phyloP scores from a whole-genome alignment of 2,329 filamentous ascomycete genomes.

The Thyridium curvatum region DNA sequence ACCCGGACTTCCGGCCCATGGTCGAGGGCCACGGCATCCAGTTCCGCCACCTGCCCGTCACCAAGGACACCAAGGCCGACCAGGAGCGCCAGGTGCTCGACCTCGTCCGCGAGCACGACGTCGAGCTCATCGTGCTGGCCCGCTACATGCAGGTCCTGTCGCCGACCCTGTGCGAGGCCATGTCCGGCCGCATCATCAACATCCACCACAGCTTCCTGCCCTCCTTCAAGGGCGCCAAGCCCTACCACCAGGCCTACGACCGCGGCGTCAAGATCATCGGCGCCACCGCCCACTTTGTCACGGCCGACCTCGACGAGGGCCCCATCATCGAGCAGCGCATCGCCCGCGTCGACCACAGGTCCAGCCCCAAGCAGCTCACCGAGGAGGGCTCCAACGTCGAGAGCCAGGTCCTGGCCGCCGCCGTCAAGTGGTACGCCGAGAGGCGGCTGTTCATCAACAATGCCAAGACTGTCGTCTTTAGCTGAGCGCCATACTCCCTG shows the following conservation, averaged over 20 bases:
- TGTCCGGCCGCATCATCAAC: conserved; percentile 86
- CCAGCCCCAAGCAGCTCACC: conserved; percentile 70
- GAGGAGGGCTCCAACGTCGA: conserved; percentile 80
- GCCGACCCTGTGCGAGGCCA: conserved; percentile 65
- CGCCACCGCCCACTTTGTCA: conserved; percentile 81
- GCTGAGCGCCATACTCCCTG: conserved; percentile 14
- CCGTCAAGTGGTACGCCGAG: conserved; percentile 81
- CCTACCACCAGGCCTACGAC: conserved; percentile 83
- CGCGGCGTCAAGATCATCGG: conserved; percentile 85
- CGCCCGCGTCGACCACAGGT: conserved; percentile 67
- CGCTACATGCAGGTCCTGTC: conserved; percentile 86
- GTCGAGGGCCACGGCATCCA: conserved; percentile 69
- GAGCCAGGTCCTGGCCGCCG: conserved; percentile 73
- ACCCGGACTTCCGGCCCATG: conserved; percentile 64
- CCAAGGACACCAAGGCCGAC: conserved; percentile 66
- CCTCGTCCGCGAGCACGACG: conserved; percentile 59
- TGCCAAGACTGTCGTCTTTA: conserved; percentile 74
- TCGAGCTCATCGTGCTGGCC: conserved; percentile 76
- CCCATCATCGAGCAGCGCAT: conserved; percentile 86
- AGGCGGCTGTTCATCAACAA: conserved; percentile 72
- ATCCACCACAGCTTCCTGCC: conserved; percentile 87
- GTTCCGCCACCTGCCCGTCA: conserved; percentile 77
- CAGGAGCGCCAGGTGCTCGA: conserved; percentile 69
- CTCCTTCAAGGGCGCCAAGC: conserved; percentile 81
- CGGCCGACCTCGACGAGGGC: conserved; percentile 77